Conservation (phyloP, 2,329 filamentous ascomycete species). For the Niveomyces coronatus region DNA sequence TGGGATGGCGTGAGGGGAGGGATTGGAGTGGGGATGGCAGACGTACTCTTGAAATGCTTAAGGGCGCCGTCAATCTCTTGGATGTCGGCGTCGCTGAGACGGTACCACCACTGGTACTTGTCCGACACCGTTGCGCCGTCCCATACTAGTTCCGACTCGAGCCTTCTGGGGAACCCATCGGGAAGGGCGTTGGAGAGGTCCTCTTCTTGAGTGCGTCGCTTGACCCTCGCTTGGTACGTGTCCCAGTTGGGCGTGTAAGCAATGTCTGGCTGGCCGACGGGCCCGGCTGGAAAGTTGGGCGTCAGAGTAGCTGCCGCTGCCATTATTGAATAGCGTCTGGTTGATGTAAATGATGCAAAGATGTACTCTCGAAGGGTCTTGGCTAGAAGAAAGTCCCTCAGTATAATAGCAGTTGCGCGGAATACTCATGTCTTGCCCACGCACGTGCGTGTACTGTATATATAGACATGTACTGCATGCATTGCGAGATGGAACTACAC, state of each 20-base stretch:
- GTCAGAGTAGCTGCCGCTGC: slow-evolving; percentile 13
- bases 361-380: no score
- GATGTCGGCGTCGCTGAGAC: slow-evolving; percentile 34
- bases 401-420: no score
- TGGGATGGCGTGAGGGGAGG: no score
- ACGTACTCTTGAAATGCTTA: slow-evolving; percentile 30
- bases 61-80: slow-evolving; percentile 37
- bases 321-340: slow-evolving; percentile 14
- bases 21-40: neutral
- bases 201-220: slow-evolving; percentile 32
- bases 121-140: slow-evolving; percentile 38
- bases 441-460: no score
- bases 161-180: slow-evolving; percentile 35
- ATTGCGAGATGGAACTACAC: no score
- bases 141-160: slow-evolving; percentile 46
- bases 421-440: no score
- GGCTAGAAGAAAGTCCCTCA: no score
- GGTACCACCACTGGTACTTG: slow-evolving; percentile 43
- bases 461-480: no score
- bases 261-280: slow-evolving; percentile 46
- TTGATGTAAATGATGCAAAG: neutral
- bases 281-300: slow-evolving; percentile 14
- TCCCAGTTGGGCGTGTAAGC: slow-evolving; percentile 42
- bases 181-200: slow-evolving; percentile 32
- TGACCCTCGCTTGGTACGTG: slow-evolving; percentile 42